phyloP scores from a whole-genome alignment of 176 grass and related monocot genomes.

The Tillandsia fasciculata region DNA sequence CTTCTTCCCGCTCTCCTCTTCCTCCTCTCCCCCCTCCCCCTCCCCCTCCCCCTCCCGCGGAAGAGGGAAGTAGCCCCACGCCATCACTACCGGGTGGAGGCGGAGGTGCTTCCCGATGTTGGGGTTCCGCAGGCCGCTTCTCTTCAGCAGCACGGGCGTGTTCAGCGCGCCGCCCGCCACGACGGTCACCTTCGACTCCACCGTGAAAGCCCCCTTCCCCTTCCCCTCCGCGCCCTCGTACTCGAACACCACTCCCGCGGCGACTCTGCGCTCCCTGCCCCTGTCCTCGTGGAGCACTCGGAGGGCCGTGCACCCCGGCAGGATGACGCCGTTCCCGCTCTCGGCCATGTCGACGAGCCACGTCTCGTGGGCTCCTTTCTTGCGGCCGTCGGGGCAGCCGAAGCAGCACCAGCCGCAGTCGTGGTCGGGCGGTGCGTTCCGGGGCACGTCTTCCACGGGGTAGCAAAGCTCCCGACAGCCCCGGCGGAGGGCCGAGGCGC shows the following conservation, averaged over 20 bases:
- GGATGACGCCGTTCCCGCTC: constrained; percentile 15
- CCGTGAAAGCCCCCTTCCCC: neutral
- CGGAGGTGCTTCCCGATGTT: constrained; percentile 28
- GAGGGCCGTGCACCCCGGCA: constrained; percentile 8
- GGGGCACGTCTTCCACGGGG: constrained; percentile 1
- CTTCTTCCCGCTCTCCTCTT: neutral
- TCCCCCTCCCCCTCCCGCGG: neutral
- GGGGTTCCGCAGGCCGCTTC: constrained; percentile 13
- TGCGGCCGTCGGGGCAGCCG: constrained; percentile 18
- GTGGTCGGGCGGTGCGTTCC: constrained; percentile 18
- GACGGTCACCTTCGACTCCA: constrained; percentile 16
- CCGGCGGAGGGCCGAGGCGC: neutral
- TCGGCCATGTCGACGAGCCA: constrained; percentile 20
- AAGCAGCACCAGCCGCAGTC: constrained; percentile 27
- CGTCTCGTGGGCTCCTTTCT: constrained; percentile 11
- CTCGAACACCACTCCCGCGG: constrained; percentile 1
- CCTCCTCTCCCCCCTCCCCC: neutral
- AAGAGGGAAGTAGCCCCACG: constrained; percentile 16
- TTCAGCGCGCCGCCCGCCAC: constrained; percentile 23
- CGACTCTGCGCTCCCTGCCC: neutral
- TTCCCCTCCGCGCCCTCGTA: neutral
- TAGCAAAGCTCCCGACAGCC: constrained; percentile 8
- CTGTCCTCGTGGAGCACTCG: neutral
- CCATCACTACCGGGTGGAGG: constrained; percentile 20
- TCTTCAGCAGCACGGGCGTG: constrained; percentile 17